phyloP scores from a whole-genome alignment of 139 green algal genomes.

The Picochlorum sp. region DNA sequence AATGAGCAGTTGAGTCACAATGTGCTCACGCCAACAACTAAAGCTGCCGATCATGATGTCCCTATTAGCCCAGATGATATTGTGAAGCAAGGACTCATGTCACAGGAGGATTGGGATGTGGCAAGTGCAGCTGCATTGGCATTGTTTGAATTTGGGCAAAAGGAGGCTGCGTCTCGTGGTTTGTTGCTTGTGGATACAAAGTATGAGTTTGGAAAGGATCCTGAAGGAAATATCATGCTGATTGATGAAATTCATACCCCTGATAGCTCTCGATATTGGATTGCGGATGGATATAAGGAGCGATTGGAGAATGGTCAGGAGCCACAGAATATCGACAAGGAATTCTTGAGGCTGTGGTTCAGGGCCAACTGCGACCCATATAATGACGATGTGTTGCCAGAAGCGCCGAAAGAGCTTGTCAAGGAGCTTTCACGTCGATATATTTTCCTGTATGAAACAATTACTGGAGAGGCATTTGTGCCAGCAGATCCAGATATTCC shows the following conservation, averaged over 20 bases:
- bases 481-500: constrained; percentile 19
- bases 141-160: constrained; percentile 87
- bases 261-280: constrained; percentile 89
- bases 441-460: constrained; percentile 89
- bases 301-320: constrained; percentile 67
- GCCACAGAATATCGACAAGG: constrained; percentile 98
- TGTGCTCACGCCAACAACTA: constrained; percentile 96
- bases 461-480: constrained; percentile 81
- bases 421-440: constrained; percentile 82
- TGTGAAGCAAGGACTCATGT: constrained; percentile 73
- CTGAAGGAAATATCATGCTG: constrained; percentile 55
- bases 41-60: constrained; percentile 80
- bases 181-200: constrained; percentile 97
- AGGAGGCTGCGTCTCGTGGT: constrained; percentile 67
- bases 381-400: constrained; percentile 83
- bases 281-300: constrained; percentile 75
- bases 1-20: constrained; percentile 68
- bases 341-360: constrained; percentile 98
- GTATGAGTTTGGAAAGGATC: constrained; percentile 84
- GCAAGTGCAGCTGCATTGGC: constrained; percentile 58
- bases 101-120: constrained; percentile 64
- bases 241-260: constrained; percentile 94
- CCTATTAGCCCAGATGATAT: constrained; percentile 78
- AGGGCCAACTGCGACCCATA: constrained; percentile 90
- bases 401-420: constrained; percentile 80